Evolutionary conservation across 1,284 basidiomycete genomes (phyloP).

Genomic region (Anthracocystis setariae): DNA sequence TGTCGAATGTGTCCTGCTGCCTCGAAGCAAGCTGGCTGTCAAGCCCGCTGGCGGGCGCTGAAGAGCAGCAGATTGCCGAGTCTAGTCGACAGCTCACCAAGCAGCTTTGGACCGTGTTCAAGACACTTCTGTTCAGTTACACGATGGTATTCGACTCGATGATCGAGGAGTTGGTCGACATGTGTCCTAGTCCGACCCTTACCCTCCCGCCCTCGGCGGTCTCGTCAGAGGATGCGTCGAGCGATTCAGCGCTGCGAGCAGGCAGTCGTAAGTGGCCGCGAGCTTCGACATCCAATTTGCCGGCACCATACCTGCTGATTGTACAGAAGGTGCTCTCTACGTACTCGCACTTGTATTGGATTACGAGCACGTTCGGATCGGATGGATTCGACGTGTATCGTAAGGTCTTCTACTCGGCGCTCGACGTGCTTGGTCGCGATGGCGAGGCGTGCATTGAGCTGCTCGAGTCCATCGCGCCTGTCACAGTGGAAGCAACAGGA

Average conservation of each 20-base stretch:
- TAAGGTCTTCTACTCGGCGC: slow-evolving; percentile 61
- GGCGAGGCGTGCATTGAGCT: slow-evolving; percentile 53
- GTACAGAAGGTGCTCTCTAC: slow-evolving; percentile 50
- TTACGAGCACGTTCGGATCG: slow-evolving; percentile 61
- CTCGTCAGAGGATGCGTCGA: slow-evolving; percentile 5
- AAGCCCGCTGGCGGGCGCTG: slow-evolving; percentile 35
- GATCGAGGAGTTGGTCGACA: slow-evolving; percentile 60
- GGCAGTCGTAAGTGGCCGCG: slow-evolving; percentile 33
- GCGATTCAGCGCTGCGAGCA: slow-evolving; percentile 5
- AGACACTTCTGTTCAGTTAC: slow-evolving; percentile 61
- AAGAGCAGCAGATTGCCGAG: slow-evolving; percentile 39
- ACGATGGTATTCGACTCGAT: slow-evolving; percentile 66
- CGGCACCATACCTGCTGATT: slow-evolving; percentile 49
- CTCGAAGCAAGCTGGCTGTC: slow-evolving; percentile 40
- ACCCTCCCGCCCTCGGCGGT: slow-evolving; percentile 31
- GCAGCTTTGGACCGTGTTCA: slow-evolving; percentile 61
- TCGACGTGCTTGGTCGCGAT: slow-evolving; percentile 63
- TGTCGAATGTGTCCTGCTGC: slow-evolving; percentile 38
- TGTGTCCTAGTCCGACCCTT: slow-evolving; percentile 60
- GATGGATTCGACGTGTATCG: slow-evolving; percentile 63
- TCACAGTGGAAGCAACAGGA: slow-evolving; percentile 4
- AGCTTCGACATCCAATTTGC: slow-evolving; percentile 56
- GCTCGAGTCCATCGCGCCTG: slow-evolving; percentile 36
- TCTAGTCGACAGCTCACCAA: slow-evolving; percentile 32
- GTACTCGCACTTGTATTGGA: slow-evolving; percentile 59